Evolutionary conservation across 345 rosid species (phyloP).

Genomic region (Luvunga scandens): DNA sequence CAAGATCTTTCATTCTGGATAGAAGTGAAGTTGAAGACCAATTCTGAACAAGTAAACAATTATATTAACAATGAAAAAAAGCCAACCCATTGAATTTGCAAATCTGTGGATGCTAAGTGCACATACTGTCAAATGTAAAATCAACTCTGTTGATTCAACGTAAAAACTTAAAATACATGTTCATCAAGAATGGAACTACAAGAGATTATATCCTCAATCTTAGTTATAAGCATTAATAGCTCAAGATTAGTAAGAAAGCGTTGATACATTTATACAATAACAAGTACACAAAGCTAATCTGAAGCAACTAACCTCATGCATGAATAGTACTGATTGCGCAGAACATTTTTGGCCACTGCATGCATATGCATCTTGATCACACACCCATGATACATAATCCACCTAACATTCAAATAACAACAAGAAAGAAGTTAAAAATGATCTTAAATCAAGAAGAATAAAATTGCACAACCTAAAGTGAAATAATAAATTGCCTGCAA

Average conservation of each 20-base stretch:
- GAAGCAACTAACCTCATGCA: conserved; percentile 75
- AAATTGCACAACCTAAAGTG: neutral
- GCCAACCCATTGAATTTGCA: neutral
- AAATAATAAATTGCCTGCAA: neutral
- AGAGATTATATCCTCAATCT: neutral
- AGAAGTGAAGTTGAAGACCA: conserved; percentile 68
- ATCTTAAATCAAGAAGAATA: conserved; percentile 4
- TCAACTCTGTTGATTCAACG: neutral
- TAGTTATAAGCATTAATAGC: neutral
- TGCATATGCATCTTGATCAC: conserved; percentile 98
- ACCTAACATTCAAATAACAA: conserved; percentile 46
- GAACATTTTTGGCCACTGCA: conserved; percentile 99
- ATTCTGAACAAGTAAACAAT: conserved; percentile 44
- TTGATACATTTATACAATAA: neutral
- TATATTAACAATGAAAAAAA: neutral
- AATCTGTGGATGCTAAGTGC: neutral
- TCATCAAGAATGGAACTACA: neutral
- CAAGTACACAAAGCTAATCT: neutral
- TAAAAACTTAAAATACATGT: neutral
- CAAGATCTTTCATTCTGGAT: conserved; percentile 72
- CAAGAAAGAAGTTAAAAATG: conserved; percentile 8
- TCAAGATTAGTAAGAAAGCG: neutral
- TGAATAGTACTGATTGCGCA: conserved; percentile 90
- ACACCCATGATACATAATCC: conserved; percentile 94
- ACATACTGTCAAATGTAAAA: neutral